Percentiles rank a stretch among this genome's conserved stretches.
Evolutionary conservation across 495 filamentous ascomycete species (phyloP).

Genomic region (Tuber borchii): DNA sequence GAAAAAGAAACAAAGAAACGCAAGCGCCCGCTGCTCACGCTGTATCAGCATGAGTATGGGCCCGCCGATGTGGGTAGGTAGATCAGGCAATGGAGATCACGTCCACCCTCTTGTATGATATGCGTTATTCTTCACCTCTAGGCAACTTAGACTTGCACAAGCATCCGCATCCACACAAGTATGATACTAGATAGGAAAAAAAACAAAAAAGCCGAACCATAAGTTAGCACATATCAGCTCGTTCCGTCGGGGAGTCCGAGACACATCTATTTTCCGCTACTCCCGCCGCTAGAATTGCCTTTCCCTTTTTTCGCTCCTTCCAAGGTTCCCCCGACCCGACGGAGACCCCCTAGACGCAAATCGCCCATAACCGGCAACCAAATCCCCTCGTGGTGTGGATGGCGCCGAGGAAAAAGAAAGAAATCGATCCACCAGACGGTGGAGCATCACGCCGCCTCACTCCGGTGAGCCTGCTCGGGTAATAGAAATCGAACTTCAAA

Average conservation of each 20-base stretch:
- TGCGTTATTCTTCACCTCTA: neutral
- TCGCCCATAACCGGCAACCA: neutral
- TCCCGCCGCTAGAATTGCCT: neutral
- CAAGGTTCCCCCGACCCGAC: neutral
- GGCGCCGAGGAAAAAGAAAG: neutral
- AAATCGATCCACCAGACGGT: neutral
- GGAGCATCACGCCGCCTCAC: neutral
- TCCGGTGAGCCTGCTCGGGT: neutral
- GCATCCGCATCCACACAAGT: neutral
- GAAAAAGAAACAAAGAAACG: neutral
- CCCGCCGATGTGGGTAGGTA: neutral
- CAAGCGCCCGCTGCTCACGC: neutral
- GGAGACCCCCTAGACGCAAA: neutral
- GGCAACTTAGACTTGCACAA: neutral
- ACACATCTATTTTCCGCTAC: neutral
- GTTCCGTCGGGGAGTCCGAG: neutral
- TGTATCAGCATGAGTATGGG: neutral
- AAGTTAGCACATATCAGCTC: neutral
- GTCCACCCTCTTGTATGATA: neutral
- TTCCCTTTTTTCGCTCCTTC: neutral
- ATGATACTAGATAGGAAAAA: neutral
- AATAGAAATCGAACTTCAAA: no score
- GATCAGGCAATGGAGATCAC: neutral
- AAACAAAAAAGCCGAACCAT: no score
- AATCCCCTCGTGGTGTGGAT: neutral